These are phyloP conservation scores for Bruguiera gymnorhiza DNA, from an alignment of 345 rosid genomes.

Conservation along the genomic window DNA sequence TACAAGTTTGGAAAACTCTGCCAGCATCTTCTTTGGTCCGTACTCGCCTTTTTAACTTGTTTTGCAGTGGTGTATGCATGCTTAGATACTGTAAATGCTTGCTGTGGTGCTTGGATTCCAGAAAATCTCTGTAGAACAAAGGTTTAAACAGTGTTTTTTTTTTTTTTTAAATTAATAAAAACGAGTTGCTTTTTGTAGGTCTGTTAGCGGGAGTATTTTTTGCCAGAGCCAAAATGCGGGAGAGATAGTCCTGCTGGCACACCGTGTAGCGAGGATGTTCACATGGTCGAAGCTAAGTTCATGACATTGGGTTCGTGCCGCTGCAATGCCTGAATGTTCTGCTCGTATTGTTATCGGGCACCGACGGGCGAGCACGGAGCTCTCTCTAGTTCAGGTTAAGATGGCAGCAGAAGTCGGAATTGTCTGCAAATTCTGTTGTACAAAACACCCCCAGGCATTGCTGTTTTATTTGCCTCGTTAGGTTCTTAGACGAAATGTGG, in stretches of 20 bases:
- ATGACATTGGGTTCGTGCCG: too few species aligned
- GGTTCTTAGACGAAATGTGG: too few species aligned
- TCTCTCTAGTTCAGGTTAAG: too few species aligned
- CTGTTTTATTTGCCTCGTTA: too few species aligned
- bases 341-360: too few species aligned
- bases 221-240: constrained; percentile 85
- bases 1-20: constrained; percentile 85
- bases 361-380: too few species aligned
- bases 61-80: not conserved
- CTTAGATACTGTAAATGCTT: not conserved
- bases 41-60: not conserved
- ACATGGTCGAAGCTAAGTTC: too few species aligned
- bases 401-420: too few species aligned
- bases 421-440: too few species aligned
- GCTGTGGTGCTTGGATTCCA: not conserved
- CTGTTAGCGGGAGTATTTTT: constrained; percentile 87
- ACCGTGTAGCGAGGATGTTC: too few species aligned
- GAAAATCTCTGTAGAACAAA: not conserved
- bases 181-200: constrained; percentile 41
- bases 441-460: too few species aligned
- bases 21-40: constrained; percentile 92
- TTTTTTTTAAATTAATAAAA: not conserved
- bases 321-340: too few species aligned
- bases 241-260: constrained; percentile 26
- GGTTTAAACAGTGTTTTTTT: not conserved